These are phyloP conservation scores for Yueomyces sp. DNA, from an alignment of 1,139 yeast genomes.

Conservation along the genomic window DNA sequence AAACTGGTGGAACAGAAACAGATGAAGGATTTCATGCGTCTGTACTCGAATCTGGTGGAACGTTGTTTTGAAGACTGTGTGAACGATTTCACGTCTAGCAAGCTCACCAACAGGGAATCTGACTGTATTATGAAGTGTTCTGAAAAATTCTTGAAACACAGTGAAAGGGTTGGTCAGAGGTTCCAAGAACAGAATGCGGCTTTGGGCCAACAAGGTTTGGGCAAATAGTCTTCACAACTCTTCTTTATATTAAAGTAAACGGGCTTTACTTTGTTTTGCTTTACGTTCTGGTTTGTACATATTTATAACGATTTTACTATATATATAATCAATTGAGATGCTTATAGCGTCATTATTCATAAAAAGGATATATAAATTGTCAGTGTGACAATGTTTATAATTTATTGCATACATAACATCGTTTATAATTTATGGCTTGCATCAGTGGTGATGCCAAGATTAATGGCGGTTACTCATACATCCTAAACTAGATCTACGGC, in stretches of 20 bases:
- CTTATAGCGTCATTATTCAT: too few relatives aligned
- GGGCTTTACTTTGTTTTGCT: not conserved
- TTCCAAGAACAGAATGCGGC: slow-evolving; percentile 90
- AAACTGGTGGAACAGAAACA: slow-evolving; percentile 93
- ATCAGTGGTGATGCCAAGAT: too few relatives aligned
- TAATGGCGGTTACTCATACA: too few relatives aligned
- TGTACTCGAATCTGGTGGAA: slow-evolving; percentile 86
- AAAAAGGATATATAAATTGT: too few relatives aligned
- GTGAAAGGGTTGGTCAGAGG: slow-evolving; percentile 96
- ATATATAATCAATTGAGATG: too few relatives aligned
- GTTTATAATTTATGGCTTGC: too few relatives aligned
- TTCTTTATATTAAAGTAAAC: too few relatives aligned
- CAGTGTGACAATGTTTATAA: too few relatives aligned
- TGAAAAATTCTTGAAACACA: slow-evolving; percentile 94
- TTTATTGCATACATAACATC: too few relatives aligned
- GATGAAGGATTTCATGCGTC: slow-evolving; percentile 96
- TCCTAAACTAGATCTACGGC: too few relatives aligned
- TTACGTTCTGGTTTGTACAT: too few relatives aligned
- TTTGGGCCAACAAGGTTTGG: slow-evolving; percentile 28
- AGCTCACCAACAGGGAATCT: slow-evolving; percentile 73
- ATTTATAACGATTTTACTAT: not conserved
- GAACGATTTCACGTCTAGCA: slow-evolving; percentile 90
- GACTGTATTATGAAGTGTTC: slow-evolving; percentile 84
- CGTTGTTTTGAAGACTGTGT: slow-evolving; percentile 97
- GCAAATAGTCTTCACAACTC: slow-evolving; percentile 8